phyloP scores from a whole-genome alignment of 495 filamentous ascomycete species.

The Lasiosphaeria hispida region DNA sequence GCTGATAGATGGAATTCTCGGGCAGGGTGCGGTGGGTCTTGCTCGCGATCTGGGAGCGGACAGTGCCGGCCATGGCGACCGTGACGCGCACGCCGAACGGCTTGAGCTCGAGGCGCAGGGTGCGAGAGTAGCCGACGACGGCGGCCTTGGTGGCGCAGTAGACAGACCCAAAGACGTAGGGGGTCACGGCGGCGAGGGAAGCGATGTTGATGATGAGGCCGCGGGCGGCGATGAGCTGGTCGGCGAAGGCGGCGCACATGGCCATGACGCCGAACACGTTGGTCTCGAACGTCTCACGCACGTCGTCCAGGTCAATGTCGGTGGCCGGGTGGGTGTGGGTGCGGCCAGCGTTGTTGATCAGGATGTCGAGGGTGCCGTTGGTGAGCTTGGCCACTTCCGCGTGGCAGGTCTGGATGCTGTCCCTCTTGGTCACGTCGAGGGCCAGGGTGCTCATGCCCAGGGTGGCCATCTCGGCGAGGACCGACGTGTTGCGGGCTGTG shows the following conservation, averaged over 20 bases:
- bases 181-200: slow-evolving; percentile 46
- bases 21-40: slow-evolving; percentile 39
- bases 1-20: slow-evolving; percentile 40
- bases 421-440: slow-evolving; percentile 49
- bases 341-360: slow-evolving; percentile 68
- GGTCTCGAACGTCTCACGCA: slow-evolving; percentile 56
- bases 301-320: slow-evolving; percentile 50
- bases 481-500: slow-evolving; percentile 49
- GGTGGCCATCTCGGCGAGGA: slow-evolving; percentile 42
- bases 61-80: slow-evolving; percentile 50
- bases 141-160: slow-evolving; percentile 57
- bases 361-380: slow-evolving; percentile 57
- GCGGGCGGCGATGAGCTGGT: slow-evolving; percentile 49
- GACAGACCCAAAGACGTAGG: slow-evolving; percentile 47
- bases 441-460: slow-evolving; percentile 48
- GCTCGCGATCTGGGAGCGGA: slow-evolving; percentile 45
- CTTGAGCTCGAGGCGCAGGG: slow-evolving; percentile 52
- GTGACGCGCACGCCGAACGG: slow-evolving; percentile 56
- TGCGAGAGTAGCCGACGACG: slow-evolving; percentile 48
- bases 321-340: slow-evolving; percentile 51
- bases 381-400: slow-evolving; percentile 49
- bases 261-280: slow-evolving; percentile 61
- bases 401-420: slow-evolving; percentile 50
- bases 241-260: slow-evolving; percentile 54
- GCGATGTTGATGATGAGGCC: slow-evolving; percentile 57